Base-by-base conservation (phyloP, 2,329 filamentous ascomycete species). In the Trichoderma pleuroti region DNA sequence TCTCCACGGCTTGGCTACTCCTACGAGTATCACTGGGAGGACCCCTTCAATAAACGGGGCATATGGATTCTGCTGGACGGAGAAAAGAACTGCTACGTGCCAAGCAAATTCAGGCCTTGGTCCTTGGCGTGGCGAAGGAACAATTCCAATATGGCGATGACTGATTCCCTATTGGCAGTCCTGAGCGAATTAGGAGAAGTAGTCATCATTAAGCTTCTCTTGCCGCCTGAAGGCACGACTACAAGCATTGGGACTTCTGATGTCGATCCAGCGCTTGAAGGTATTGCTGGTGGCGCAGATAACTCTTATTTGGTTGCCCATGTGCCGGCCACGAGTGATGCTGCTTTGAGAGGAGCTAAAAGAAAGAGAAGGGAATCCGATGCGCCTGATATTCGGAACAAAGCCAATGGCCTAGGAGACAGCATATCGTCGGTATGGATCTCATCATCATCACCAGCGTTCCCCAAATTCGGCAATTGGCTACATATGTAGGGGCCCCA, bases 11-110 rank as follows among this genome's bases (percentile, higher is more conserved):
- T 61, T 18, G 57, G 32, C 11, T 61, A 28, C 57, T 39, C 57
- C n/a, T 39, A 60, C 18, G 14, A n/a, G 12, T 18, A 36, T 36
- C 16, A 14, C 7, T 0, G 0, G 1, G 3, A 16, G n/a, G 7
- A 9, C 1, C 5, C 3, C 5, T 3, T 1, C 10, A 1, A 0
- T 9, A 2, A 16, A 16, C 3, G 3, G 1, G 32, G 5, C 16
- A 1, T 0, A 1, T 61, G 57, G 57, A 61, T 61, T 61, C 12
- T 26, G 2, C 8, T 61, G 2, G 8, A 10, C 2, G n/a, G 32
- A 0, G 26, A 39, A 39, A 61, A 14, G 16, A 10, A 6, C 16
- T 61, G 16, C 6, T 60, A 36, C 3, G 11, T 60, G 6, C 32
- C 11, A 2, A 16, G 5, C 1, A 5, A 60, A 1, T 60, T 16